phyloP scores from a whole-genome alignment of 495 filamentous ascomycete species.

The Neurospora sp. region DNA sequence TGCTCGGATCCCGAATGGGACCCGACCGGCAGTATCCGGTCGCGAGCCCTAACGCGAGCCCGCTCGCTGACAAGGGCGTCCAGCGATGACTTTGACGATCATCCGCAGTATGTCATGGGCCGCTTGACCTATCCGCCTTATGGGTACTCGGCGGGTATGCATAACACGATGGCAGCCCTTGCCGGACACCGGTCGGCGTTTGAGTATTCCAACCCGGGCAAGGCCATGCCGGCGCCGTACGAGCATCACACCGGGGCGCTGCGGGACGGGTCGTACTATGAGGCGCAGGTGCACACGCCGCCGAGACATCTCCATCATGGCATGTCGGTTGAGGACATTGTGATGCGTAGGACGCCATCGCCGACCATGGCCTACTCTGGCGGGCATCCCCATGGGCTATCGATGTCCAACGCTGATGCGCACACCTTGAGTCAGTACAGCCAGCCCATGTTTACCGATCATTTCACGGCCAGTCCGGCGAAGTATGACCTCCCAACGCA shows the following conservation, averaged over 20 bases:
- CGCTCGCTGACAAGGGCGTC: conserved; percentile 21
- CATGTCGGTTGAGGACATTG: conserved; percentile 40
- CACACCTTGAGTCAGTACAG: conserved; percentile 8
- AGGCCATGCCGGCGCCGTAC: conserved; percentile 46
- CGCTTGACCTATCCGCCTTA: conserved; percentile 17
- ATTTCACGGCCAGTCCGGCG: neutral
- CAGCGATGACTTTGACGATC: conserved; percentile 16
- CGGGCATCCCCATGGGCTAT: neutral
- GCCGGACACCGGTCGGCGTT: conserved; percentile 45
- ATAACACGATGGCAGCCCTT: conserved; percentile 25
- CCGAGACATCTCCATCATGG: conserved; percentile 21
- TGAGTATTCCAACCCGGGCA: conserved; percentile 51
- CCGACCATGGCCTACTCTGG: conserved; percentile 20
- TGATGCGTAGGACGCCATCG: conserved; percentile 37
- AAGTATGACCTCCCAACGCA: neutral
- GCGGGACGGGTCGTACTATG: conserved; percentile 48
- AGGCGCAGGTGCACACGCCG: conserved; percentile 40
- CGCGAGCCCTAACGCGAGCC: conserved; percentile 14
- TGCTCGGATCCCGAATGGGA: conserved; percentile 28
- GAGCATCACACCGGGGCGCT: conserved; percentile 33
- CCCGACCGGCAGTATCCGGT: neutral
- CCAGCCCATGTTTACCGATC: neutral
- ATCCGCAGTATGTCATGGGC: conserved; percentile 26
- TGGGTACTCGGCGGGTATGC: conserved; percentile 17
- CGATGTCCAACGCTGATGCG: neutral